phyloP scores from a whole-genome alignment of 192 early-diverging fungal genomes.

The Entophlyctis luteolus region DNA sequence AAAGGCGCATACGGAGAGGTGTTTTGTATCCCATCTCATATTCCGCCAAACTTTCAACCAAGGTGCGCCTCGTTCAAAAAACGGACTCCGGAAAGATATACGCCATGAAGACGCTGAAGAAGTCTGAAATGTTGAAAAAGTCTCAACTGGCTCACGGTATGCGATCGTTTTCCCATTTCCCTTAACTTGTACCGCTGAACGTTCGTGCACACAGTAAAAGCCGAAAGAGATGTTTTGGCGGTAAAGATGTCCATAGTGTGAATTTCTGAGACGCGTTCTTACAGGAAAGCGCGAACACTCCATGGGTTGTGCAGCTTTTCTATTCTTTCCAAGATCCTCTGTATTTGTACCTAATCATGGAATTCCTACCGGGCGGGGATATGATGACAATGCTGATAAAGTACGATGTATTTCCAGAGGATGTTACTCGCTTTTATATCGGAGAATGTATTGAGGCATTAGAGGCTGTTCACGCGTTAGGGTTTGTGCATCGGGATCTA shows the following conservation, averaged over 20 bases:
- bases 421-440: constrained; percentile 98
- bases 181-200: background rate
- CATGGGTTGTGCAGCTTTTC: constrained; percentile 97
- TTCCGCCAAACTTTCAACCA: background rate
- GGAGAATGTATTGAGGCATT: constrained; percentile 93
- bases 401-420: constrained; percentile 93
- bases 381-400: constrained; percentile 99
- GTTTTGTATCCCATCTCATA: background rate
- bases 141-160: constrained; percentile 60
- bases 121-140: constrained; percentile 98
- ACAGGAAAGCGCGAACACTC: constrained; percentile 78
- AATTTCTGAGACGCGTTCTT: background rate
- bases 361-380: constrained; percentile 98
- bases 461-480: constrained; percentile 86
- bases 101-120: constrained; percentile 95
- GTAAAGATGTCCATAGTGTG: background rate
- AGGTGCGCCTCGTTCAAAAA: constrained; percentile 95
- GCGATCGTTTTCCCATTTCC: background rate
- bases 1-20: constrained; percentile 98
- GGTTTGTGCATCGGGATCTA: constrained; percentile 85
- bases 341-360: constrained; percentile 98
- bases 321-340: constrained; percentile 96
- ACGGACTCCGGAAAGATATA: constrained; percentile 95
- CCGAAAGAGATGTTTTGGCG: constrained; percentile 96
- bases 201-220: constrained; percentile 73